phyloP scores from a whole-genome alignment of 495 filamentous ascomycete genomes.

The Hypoxylon cercidicola region DNA sequence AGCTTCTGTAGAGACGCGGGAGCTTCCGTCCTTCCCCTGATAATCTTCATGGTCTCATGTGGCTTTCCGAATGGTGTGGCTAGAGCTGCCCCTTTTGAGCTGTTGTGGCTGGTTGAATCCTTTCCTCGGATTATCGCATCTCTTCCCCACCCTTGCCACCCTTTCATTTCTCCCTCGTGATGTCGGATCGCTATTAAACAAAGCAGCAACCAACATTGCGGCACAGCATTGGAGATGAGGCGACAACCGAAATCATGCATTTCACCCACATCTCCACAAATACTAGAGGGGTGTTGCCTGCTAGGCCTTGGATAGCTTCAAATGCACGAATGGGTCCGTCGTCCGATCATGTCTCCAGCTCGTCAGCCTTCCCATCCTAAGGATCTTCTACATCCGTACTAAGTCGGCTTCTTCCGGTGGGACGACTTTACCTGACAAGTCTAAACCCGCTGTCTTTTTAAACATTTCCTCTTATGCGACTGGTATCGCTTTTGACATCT shows the following conservation, averaged over 20 bases:
- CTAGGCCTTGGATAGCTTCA: too few species aligned
- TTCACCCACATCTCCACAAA: slow-evolving; percentile 11
- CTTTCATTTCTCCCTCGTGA: slow-evolving; percentile 14
- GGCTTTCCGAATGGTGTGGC: not conserved
- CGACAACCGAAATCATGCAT: slow-evolving; percentile 7
- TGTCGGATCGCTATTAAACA: not conserved
- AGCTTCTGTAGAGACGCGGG: too few species aligned
- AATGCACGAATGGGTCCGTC: not conserved
- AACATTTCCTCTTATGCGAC: slow-evolving; percentile 2
- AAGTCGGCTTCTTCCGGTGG: slow-evolving; percentile 8
- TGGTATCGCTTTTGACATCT: not conserved
- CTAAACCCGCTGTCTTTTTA: not conserved
- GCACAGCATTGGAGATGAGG: too few species aligned
- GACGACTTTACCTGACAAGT: not conserved
- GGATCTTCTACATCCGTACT: not conserved
- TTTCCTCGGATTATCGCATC: not conserved
- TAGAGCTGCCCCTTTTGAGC: not conserved
- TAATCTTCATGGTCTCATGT: not conserved
- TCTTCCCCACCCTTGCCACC: slow-evolving; percentile 8
- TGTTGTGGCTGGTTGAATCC: not conserved
- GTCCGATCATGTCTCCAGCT: not conserved
- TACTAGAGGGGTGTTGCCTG: not conserved
- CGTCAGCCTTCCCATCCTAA: slow-evolving; percentile 6
- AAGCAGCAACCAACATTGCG: not conserved
- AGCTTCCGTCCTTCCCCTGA: slow-evolving; percentile 5